Percentiles rank a stretch among this genome's conserved stretches.
Conservation (phyloP, 169 alveolate species). For the Eimeria tenella region DNA sequence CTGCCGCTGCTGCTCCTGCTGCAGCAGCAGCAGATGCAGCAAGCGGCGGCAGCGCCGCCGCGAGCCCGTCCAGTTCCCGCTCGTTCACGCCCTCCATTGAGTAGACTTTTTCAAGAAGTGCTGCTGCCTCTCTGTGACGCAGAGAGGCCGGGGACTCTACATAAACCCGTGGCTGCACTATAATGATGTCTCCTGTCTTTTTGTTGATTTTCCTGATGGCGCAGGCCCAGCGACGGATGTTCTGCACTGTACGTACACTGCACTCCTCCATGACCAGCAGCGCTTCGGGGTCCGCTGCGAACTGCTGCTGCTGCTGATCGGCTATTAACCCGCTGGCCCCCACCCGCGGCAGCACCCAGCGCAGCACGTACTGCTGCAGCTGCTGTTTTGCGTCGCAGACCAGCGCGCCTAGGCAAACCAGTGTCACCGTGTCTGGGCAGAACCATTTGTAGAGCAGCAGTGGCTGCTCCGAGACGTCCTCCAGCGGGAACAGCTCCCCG, state of each 20-base stretch:
- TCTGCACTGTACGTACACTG: slow-evolving; percentile 87
- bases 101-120: slow-evolving; percentile 33
- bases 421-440: slow-evolving; percentile 85
- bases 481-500: slow-evolving; percentile 82
- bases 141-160: slow-evolving; percentile 86
- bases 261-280: slow-evolving; percentile 88
- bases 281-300: background rate
- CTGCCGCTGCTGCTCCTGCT: background rate
- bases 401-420: slow-evolving; percentile 87
- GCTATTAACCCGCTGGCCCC: background rate
- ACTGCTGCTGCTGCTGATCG: slow-evolving; percentile 24
- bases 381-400: slow-evolving; percentile 90
- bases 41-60: slow-evolving; percentile 38
- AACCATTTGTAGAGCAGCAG: slow-evolving; percentile 89
- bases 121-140: slow-evolving; percentile 77
- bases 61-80: background rate
- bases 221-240: slow-evolving; percentile 90
- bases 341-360: slow-evolving; percentile 88
- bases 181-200: slow-evolving; percentile 89
- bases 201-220: slow-evolving; percentile 89
- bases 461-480: slow-evolving; percentile 87
- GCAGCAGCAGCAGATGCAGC: slow-evolving; percentile 24
- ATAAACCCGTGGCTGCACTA: slow-evolving; percentile 84
- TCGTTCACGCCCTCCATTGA: background rate
- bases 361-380: slow-evolving; percentile 88